Conservation (phyloP, 108 stramenopile species). For the Skeletonema grethae region DNA sequence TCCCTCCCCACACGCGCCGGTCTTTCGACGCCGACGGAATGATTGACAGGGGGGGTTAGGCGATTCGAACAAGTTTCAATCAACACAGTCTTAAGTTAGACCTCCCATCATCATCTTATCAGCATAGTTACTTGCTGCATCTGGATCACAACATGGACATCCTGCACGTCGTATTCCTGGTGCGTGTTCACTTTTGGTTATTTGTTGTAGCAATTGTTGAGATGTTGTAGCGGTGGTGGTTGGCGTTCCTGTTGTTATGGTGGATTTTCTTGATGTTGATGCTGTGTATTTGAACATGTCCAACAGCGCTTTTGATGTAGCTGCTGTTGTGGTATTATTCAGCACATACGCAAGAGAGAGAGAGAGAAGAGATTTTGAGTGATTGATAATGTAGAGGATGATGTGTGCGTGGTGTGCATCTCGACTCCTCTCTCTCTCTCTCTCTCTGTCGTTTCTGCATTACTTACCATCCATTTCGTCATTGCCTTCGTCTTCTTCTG, state of each 20-base stretch:
- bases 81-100: background rate
- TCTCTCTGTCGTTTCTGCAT: slow-evolving; percentile 2
- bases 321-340: background rate
- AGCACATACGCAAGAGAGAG: no score
- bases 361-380: background rate
- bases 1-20: no score
- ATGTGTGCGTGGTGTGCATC: background rate
- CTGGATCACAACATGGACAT: slow-evolving; percentile 88
- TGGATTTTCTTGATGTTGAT: background rate
- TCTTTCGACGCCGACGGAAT: no score
- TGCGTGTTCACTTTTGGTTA: slow-evolving; percentile 69
- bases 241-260: background rate
- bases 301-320: background rate
- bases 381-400: no score
- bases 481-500: slow-evolving; percentile 7
- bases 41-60: no score
- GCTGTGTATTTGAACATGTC: background rate
- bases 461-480: slow-evolving; percentile 28
- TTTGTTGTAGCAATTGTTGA: slow-evolving; percentile 39
- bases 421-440: background rate
- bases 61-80: background rate
- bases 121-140: slow-evolving; percentile 38
- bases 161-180: slow-evolving; percentile 75
- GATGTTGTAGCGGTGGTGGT: slow-evolving; percentile 13
- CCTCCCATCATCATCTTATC: slow-evolving; percentile 40